Evolutionary conservation across 208 protist species (phyloP), one percentile per base, ranked within the genome.

Genomic region (Acanthamoeba triangularis): DNA sequence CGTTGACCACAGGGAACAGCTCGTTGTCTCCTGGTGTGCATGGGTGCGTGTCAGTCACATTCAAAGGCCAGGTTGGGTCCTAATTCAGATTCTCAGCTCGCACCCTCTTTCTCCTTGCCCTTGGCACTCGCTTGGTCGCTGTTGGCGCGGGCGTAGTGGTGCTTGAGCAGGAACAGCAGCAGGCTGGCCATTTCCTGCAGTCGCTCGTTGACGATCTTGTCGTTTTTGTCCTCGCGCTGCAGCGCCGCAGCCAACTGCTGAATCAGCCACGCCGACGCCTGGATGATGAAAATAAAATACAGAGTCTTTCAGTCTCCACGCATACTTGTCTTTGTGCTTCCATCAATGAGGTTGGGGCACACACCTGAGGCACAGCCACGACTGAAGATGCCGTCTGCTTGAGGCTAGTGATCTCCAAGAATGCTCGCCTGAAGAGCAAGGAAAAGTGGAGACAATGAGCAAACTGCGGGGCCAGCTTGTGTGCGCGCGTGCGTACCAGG

Each of bases 81-180:
- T 59, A 2, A 2, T 56, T 20, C 52, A 11, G 52, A 2, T 14
- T 23, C 11, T 25, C 5, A 7, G 16, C 54, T 14, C 54, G 54
- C 13, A 82, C 74, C 74, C n/a, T 82, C 74, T 10, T 82, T 82
- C 23, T 82, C 74, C 44, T 82, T 82, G 37, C n/a, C 74, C 44
- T 82, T 82, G 59, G 59, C 16, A 7, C 44, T 82, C 20, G 18
- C 74, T 82, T 82, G 74, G 20, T 20, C n/a, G 35, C 20, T 52
- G 14, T n/a, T 82, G 37, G 23, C n/a, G 23, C 44, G 35, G 0
- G 74, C 35, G 25, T 61, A 87, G 49, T 87, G 78, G 33, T 87
- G 41, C 37, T 59, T 87, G 47, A 87, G 49, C n/a, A 87, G 25
- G 78, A 87, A 87, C n/a, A 59, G 28, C 37, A 87, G 78, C 7